These are phyloP conservation scores for Cyberlindnera subsufficiens DNA, from an alignment of 805 yeast genomes.

Conservation along the genomic window DNA sequence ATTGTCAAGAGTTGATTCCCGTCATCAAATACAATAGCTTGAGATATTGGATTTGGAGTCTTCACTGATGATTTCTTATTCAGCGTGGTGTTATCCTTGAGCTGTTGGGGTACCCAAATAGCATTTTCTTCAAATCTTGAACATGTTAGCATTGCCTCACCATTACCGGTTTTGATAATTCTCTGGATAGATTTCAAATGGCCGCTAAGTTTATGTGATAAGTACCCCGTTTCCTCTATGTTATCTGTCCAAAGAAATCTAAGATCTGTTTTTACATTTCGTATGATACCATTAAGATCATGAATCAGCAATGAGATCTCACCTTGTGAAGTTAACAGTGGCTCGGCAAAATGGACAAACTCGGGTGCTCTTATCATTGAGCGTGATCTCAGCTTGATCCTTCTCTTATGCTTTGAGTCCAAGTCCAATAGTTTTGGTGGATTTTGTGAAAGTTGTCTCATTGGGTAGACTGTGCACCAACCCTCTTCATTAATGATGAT, in stretches of 20 bases:
- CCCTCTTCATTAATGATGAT: conserved; percentile 38
- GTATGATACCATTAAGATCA: conserved; percentile 35
- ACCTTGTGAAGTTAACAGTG: conserved; percentile 13
- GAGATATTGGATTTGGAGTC: conserved; percentile 41
- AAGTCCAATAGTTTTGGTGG: conserved; percentile 43
- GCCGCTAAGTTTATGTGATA: conserved; percentile 69
- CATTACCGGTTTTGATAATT: conserved; percentile 61
- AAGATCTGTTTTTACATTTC: conserved; percentile 27
- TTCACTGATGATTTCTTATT: conserved; percentile 32
- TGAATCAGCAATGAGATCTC: conserved; percentile 39
- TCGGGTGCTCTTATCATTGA: conserved; percentile 28
- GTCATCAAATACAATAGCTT: conserved; percentile 43
- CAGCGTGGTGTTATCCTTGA: conserved; percentile 30
- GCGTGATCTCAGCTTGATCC: conserved; percentile 18
- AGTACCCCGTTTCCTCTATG: conserved; percentile 14
- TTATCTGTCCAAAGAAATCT: conserved; percentile 17
- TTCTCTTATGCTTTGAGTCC: conserved; percentile 3
- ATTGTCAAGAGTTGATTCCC: conserved; percentile 43
- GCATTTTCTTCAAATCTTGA: conserved; percentile 59
- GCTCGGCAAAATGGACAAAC: conserved; percentile 31
- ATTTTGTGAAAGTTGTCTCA: conserved; percentile 44
- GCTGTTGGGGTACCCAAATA: conserved; percentile 47
- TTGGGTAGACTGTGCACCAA: conserved; percentile 34
- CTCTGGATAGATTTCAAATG: conserved; percentile 75
- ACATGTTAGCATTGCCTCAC: conserved; percentile 51